These are phyloP conservation scores for Raffaelea albimanens DNA, from an alignment of 2,329 filamentous ascomycete species.

Conservation along the genomic window DNA sequence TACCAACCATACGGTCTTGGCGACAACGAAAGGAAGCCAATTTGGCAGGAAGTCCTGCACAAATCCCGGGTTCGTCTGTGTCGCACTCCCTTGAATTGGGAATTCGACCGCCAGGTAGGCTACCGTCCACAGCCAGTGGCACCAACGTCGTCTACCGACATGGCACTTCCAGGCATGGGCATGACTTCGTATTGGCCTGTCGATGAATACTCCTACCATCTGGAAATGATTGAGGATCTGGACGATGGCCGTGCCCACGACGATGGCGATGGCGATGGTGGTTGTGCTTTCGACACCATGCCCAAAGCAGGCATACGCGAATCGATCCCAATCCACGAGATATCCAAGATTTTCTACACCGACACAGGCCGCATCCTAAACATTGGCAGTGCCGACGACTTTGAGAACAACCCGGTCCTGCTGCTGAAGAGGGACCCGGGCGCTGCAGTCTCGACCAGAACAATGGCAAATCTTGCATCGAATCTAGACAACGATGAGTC, in stretches of 20 bases:
- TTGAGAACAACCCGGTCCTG: slow-evolving; percentile 63
- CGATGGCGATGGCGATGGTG: slow-evolving; percentile 20
- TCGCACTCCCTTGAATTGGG: slow-evolving; percentile 50
- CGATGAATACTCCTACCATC: slow-evolving; percentile 62
- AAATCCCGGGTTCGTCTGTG: slow-evolving; percentile 79
- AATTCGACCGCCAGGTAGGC: slow-evolving; percentile 31
- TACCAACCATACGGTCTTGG: slow-evolving; percentile 34
- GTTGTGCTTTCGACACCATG: slow-evolving; percentile 28
- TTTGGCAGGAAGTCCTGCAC: slow-evolving; percentile 95
- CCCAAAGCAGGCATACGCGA: slow-evolving; percentile 39
- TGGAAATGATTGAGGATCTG: slow-evolving; percentile 75
- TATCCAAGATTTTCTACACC: slow-evolving; percentile 89
- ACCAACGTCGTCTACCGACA: background rate
- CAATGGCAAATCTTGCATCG: slow-evolving; percentile 18
- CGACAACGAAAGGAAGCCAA: slow-evolving; percentile 53
- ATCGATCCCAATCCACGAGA: slow-evolving; percentile 42
- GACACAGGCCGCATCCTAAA: slow-evolving; percentile 86
- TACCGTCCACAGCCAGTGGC: slow-evolving; percentile 15
- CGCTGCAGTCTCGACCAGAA: slow-evolving; percentile 17
- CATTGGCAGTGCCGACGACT: slow-evolving; percentile 50
- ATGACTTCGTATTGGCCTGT: slow-evolving; percentile 15
- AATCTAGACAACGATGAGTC: background rate
- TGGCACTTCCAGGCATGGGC: background rate
- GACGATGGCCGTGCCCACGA: slow-evolving; percentile 47
- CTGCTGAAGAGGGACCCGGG: slow-evolving; percentile 59